Percentiles rank a stretch among this genome's conserved stretches.
Evolutionary conservation across 768 basidiomycete genomes (phyloP).

Genomic region (Leccinellum albellum): DNA sequence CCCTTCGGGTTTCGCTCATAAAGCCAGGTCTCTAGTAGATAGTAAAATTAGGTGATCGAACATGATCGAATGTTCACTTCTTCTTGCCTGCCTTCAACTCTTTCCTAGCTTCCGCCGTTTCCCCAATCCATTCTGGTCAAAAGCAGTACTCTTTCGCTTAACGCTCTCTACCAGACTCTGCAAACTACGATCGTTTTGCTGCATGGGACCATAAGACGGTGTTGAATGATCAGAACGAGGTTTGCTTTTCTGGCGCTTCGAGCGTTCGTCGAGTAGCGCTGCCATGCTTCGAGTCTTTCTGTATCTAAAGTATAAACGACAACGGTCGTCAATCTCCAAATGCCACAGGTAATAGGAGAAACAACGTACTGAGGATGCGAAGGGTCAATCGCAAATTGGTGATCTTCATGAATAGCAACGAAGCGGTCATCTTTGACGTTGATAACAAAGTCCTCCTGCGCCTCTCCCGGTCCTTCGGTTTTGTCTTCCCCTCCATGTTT

Average conservation of each 20-base stretch:
- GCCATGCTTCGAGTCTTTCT: constrained; percentile 92
- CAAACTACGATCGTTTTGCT: constrained; percentile 37
- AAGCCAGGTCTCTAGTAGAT: not conserved
- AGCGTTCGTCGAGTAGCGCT: constrained; percentile 74
- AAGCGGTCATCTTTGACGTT: constrained; percentile 88
- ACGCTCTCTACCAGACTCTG: constrained; percentile 78
- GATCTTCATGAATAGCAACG: constrained; percentile 81
- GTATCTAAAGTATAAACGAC: constrained; percentile 50
- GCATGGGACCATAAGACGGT: not conserved
- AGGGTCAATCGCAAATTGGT: constrained; percentile 93
- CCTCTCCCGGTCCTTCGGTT: constrained; percentile 52
- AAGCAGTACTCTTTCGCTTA: constrained; percentile 65
- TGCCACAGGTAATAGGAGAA: not conserved
- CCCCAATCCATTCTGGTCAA: constrained; percentile 28
- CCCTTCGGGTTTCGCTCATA: not conserved
- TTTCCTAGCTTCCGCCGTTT: constrained; percentile 36
- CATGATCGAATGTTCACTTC: not conserved
- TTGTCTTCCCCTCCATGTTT: constrained; percentile 24
- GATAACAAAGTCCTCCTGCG: constrained; percentile 78
- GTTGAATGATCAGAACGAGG: not conserved
- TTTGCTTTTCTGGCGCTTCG: constrained; percentile 51
- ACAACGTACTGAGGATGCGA: constrained; percentile 83
- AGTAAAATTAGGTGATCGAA: not conserved
- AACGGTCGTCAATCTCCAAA: not conserved
- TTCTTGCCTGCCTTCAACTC: constrained; percentile 8